Base-by-base conservation (phyloP, 148 eudicot species). In the Mesembryanthemum crystallinum region DNA sequence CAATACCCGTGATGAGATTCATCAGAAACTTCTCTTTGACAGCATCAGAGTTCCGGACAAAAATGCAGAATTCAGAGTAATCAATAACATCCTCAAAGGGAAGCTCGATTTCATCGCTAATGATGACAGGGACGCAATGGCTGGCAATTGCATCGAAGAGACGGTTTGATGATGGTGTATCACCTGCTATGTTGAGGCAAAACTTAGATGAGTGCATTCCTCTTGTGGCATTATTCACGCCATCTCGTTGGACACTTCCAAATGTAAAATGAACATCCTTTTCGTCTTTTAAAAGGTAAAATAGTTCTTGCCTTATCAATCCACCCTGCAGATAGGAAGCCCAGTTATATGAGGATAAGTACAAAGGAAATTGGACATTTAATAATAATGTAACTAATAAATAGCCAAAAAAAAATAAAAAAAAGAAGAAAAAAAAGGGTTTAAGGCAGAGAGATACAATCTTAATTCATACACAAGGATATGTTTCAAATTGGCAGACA, bases 121-220 rank as follows among this genome's bases (percentile, higher is more conserved):
- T 89, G 43, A 95, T 90, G 43, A 95, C 96, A 0, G 98, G 98
- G 69, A 92, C 97, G 62, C 97, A 95, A 64, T 95, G 98, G 85
- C 96, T 90, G 29, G 90, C 96, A 58, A 95, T 92, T 60, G 98
- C 96, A 64, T 95, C 98, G 63, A 95, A 95, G 8, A 95, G 89
- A 55, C 98, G 96, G 72, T 90, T 95, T 24, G 98, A 95, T 20
- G 98, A 92, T 7, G 98, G 98, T 28, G 98, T 95, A 80, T 92
- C 98, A 7, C 98, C 98, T 0, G 98, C 98, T 83, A 95, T 90
- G 85, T 92, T 90, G 82, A 95, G 96, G 84, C 98, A 95, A 75
- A 89, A 95, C 77, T 92, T 95, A 35, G 98, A 92, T 63, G 92
- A 70, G 64, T 83, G 97, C 98, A 95, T 95, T 25, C 98, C 98